Evolutionary conservation across 2,329 filamentous ascomycete genomes (phyloP).

Genomic region (Aspergillus quadrilineatus): DNA sequence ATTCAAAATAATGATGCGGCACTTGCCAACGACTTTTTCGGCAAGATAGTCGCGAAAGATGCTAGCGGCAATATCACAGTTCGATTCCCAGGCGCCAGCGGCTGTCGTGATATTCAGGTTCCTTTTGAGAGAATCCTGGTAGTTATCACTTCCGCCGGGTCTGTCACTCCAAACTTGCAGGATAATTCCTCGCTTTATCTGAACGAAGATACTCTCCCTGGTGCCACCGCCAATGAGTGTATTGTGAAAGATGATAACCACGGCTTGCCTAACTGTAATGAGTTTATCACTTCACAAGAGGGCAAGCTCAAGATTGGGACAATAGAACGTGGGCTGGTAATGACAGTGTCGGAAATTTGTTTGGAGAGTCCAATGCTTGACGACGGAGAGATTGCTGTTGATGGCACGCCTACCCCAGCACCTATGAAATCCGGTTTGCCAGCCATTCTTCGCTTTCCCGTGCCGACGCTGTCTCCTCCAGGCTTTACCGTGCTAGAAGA

Average conservation of each 20-base stretch:
- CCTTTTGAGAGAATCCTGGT: constrained; percentile 51
- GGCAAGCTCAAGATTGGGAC: neutral
- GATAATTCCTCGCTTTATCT: constrained; percentile 25
- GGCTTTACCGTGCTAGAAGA: constrained; percentile 45
- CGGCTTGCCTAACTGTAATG: constrained; percentile 33
- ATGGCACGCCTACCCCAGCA: neutral
- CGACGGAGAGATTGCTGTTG: constrained; percentile 3
- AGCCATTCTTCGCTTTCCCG: constrained; percentile 3
- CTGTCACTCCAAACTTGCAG: neutral
- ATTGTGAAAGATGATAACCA: constrained; percentile 39
- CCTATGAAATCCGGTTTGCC: neutral
- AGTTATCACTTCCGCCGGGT: constrained; percentile 14
- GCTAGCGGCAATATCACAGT: constrained; percentile 55
- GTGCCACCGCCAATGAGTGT: constrained; percentile 44
- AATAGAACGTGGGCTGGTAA: neutral
- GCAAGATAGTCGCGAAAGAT: constrained; percentile 56
- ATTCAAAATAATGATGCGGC: constrained; percentile 18
- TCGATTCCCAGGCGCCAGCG: constrained; percentile 52
- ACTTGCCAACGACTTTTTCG: constrained; percentile 50
- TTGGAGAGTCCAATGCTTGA: constrained; percentile 4
- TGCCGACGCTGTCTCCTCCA: constrained; percentile 24
- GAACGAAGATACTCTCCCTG: constrained; percentile 42
- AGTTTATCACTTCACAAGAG: neutral
- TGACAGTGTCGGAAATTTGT: constrained; percentile 13
- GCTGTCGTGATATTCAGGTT: constrained; percentile 52